Evolutionary conservation across 2,329 filamentous ascomycete genomes (phyloP), one percentile per base, ranked within the genome.

Genomic region (Nemania sp.): DNA sequence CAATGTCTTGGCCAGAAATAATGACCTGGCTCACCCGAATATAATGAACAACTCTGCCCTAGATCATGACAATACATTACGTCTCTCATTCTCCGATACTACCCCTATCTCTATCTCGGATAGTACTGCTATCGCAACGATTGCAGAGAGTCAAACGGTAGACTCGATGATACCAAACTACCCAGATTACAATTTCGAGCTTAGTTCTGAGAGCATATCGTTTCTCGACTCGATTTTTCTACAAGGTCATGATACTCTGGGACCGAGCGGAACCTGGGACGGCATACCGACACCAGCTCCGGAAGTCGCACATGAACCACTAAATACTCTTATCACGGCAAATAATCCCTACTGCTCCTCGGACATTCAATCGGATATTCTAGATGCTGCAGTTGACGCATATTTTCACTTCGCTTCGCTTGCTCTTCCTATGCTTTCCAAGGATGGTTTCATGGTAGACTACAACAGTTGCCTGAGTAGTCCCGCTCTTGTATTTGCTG

Each of bases 171-270:
- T 49, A 6, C 41, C 44, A 42, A 24, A 8, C 3, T 49, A 6
- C 11, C 23, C 42, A 9, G 31, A 56, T n/a, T 45, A 54, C 7
- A 46, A 47, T 8, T 57, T 57, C 15, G 41, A 48, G 26, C 36
- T 54, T 26, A 54, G 45, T 39, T 22, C 42, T 5, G 43, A 43
- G 15, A 15, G 37, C 22, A 19, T 23, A 15, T 46, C 45, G 20
- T 51, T 47, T 24, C 50, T 57, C 24, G 51, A 57, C 46, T 57
- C 50, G 15, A 45, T 57, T 8, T 57, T 57, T 30, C 30, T 49
- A 17, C 40, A 53, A 23, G 30, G 24, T 12, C 28, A 47, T 34
- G 31, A 47, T 31, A 40, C 42, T n/a, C 9, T 24, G 30, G 54
- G 47, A 23, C 26, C 42, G 15, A 19, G n/a, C 34, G 3, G 20